Evolutionary conservation across 2,329 filamentous ascomycete species (phyloP).

Genomic region (Pseudogymnoascus pannorum): DNA sequence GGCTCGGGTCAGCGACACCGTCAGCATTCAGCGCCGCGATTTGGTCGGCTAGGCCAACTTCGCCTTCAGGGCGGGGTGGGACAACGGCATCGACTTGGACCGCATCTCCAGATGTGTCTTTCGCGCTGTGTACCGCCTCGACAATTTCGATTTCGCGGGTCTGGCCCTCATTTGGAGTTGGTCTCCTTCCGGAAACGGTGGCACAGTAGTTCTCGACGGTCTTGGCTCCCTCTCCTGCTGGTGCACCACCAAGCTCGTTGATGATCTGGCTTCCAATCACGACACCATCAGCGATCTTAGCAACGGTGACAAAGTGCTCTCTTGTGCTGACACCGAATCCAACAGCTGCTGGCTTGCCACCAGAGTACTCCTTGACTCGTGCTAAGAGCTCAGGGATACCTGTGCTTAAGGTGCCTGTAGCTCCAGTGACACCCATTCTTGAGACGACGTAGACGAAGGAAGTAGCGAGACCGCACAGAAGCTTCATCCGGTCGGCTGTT

Average conservation of each 20-base stretch:
- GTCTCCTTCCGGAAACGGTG: constrained; percentile 54
- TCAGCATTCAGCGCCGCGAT: constrained; percentile 59
- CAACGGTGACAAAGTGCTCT: constrained; percentile 85
- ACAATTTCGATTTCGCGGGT: constrained; percentile 63
- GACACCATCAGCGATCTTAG: constrained; percentile 80
- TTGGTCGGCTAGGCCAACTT: constrained; percentile 43
- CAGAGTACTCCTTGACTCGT: constrained; percentile 86
- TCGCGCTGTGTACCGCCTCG: constrained; percentile 56
- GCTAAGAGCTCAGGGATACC: constrained; percentile 74
- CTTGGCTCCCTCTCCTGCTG: constrained; percentile 57
- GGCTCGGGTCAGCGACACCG: constrained; percentile 36
- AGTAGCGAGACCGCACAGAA: constrained; percentile 93
- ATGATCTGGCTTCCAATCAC: constrained; percentile 97
- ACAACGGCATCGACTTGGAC: constrained; percentile 65
- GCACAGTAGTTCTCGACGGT: constrained; percentile 83
- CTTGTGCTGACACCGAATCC: constrained; percentile 94
- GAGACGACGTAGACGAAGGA: constrained; percentile 99
- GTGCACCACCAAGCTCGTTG: constrained; percentile 65
- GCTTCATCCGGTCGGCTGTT: constrained; percentile 86
- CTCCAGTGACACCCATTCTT: constrained; percentile 92
- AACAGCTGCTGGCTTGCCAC: constrained; percentile 81
- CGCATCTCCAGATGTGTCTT: constrained; percentile 49
- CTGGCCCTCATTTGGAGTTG: constrained; percentile 25
- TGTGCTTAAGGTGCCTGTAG: constrained; percentile 71
- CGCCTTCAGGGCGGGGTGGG: constrained; percentile 30